These are phyloP conservation scores for Tricladium varicosporioides DNA, from an alignment of 2,329 filamentous ascomycete species.

Conservation along the genomic window DNA sequence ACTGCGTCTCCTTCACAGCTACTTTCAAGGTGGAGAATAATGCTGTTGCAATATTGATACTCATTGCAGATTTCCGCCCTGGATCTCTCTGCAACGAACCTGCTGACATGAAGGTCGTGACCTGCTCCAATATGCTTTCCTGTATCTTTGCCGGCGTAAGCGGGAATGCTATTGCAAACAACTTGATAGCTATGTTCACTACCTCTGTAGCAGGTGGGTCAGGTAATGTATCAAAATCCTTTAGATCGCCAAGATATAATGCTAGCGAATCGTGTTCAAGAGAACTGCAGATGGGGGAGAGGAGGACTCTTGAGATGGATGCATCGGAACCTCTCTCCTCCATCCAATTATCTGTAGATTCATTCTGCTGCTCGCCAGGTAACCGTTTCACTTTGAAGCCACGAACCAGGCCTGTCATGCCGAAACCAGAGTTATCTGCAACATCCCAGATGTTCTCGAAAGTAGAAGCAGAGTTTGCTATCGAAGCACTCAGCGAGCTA, in stretches of 20 bases:
- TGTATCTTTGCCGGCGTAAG: conserved; percentile 89
- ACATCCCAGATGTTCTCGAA: conserved; percentile 97
- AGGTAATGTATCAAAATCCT: conserved; percentile 46
- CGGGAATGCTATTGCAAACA: conserved; percentile 89
- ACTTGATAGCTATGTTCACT: conserved; percentile 87
- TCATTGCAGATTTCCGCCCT: conserved; percentile 85
- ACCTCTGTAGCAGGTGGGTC: conserved; percentile 90
- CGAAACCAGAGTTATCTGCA: conserved; percentile 91
- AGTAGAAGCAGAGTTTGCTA: conserved; percentile 82
- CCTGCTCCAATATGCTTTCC: conserved; percentile 92
- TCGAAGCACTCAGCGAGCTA: conserved; percentile 83
- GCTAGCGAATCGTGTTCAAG: conserved; percentile 86
- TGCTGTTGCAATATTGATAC: conserved; percentile 83
- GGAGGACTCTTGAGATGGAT: conserved; percentile 58
- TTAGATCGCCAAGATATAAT: conserved; percentile 63
- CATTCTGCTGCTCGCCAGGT: conserved; percentile 64
- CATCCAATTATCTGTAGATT: conserved; percentile 48
- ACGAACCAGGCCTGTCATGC: conserved; percentile 79
- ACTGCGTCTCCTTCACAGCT: conserved; percentile 75
- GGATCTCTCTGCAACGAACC: conserved; percentile 78
- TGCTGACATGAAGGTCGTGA: conserved; percentile 84
- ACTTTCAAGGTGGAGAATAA: conserved; percentile 80
- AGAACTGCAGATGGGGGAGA: conserved; percentile 76
- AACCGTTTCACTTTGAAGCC: conserved; percentile 72
- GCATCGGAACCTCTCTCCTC: conserved; percentile 59